These are phyloP conservation scores for Sesbania bispinosa DNA, from an alignment of 306 rosid species.

Conservation along the genomic window DNA sequence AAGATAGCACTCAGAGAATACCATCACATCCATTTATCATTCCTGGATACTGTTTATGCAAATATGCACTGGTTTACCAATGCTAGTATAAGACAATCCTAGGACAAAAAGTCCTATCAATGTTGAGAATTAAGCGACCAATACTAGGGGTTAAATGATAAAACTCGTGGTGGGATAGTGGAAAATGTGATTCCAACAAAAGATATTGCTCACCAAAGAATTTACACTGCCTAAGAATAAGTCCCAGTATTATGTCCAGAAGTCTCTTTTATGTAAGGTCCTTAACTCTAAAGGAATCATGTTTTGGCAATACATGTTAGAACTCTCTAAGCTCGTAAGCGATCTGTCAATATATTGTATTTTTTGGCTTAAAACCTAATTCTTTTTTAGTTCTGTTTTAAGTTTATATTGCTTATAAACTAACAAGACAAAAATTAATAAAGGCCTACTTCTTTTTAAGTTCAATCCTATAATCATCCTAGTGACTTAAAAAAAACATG, in stretches of 20 bases:
- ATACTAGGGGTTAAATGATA: neutral
- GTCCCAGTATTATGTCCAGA: neutral
- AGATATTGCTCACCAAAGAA: neutral
- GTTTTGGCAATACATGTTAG: neutral
- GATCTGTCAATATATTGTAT: neutral
- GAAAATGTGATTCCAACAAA: neutral
- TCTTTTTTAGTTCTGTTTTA: neutral
- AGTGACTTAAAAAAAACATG: neutral
- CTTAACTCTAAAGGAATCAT: neutral
- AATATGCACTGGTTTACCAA: neutral
- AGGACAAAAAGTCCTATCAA: neutral
- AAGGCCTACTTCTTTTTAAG: neutral
- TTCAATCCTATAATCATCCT: neutral
- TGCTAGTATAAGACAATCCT: neutral
- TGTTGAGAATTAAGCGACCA: too few relatives aligned
- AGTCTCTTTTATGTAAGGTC: conserved; percentile 1
- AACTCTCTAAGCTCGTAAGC: neutral
- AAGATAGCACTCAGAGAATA: neutral
- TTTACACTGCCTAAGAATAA: neutral
- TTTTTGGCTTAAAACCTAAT: neutral
- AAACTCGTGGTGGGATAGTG: neutral
- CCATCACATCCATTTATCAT: conserved; percentile 12
- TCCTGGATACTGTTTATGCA: neutral
- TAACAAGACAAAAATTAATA: neutral
- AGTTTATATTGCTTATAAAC: neutral